Evolutionary conservation across 768 basidiomycete genomes (phyloP).

Genomic region (Rhizopogon salebrosus): DNA sequence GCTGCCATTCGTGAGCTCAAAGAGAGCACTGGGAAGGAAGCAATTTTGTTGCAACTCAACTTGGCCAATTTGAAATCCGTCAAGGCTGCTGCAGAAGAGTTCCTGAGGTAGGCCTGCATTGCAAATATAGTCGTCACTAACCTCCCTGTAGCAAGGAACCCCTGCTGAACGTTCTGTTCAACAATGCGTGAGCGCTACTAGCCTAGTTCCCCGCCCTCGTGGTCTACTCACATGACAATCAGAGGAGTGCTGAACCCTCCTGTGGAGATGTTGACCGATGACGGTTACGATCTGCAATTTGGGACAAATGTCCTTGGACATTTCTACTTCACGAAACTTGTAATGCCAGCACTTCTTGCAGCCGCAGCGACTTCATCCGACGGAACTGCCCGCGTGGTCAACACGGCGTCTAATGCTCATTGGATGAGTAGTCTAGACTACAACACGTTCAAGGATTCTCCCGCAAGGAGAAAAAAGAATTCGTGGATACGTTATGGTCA

Average conservation of each 20-base stretch:
- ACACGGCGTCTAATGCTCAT: conserved; percentile 25
- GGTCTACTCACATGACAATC: background rate
- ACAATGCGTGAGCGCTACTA: conserved; percentile 18
- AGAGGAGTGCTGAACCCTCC: conserved; percentile 28
- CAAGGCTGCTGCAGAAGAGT: conserved; percentile 36
- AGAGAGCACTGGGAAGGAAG: conserved; percentile 37
- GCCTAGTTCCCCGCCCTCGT: background rate
- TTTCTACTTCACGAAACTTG: conserved; percentile 11
- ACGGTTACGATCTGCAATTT: conserved; percentile 21
- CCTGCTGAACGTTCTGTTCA: conserved; percentile 19
- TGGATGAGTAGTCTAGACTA: conserved; percentile 15
- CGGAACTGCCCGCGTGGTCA: conserved; percentile 31
- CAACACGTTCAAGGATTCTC: conserved; percentile 24
- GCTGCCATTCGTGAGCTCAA: conserved; percentile 36
- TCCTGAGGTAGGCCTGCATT: conserved; percentile 24
- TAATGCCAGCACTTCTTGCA: conserved; percentile 29
- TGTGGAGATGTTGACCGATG: conserved; percentile 18
- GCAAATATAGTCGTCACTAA: background rate
- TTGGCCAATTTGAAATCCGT: conserved; percentile 38
- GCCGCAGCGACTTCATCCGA: conserved; percentile 27
- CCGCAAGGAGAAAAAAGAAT: conserved; percentile 9
- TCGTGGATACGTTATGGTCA: conserved; percentile 14
- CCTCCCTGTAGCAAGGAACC: conserved; percentile 16
- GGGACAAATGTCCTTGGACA: conserved; percentile 15
- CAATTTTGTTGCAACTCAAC: conserved; percentile 38